phyloP scores from a whole-genome alignment of 2,329 filamentous ascomycete genomes.

The Cytospora leucostoma region DNA sequence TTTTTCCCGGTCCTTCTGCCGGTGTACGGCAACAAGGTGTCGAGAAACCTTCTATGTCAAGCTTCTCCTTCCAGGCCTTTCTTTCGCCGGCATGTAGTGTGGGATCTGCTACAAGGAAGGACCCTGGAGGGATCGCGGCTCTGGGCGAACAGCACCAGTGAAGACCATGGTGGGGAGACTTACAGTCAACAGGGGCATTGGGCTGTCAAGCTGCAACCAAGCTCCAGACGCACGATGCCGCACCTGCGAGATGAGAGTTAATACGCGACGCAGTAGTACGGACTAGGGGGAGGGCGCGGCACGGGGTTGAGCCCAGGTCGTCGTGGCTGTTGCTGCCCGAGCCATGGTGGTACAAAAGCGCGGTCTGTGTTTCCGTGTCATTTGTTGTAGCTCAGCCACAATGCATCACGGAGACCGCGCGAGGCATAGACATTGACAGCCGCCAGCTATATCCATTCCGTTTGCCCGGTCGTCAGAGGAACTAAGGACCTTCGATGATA shows the following conservation, averaged over 20 bases:
- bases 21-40: slow-evolving; percentile 12
- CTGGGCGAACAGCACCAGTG: slow-evolving; percentile 8
- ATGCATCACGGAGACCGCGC: slow-evolving; percentile 5
- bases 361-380: slow-evolving; percentile 16
- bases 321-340: slow-evolving; percentile 27
- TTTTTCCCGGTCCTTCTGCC: slow-evolving; percentile 10
- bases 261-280: slow-evolving; percentile 20
- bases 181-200: slow-evolving; percentile 17
- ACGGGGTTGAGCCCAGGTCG: slow-evolving; percentile 15
- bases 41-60: slow-evolving; percentile 10
- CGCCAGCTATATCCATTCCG: not conserved
- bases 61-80: slow-evolving; percentile 10
- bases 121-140: slow-evolving; percentile 11
- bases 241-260: slow-evolving; percentile 25
- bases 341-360: slow-evolving; percentile 17
- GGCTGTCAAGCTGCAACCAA: slow-evolving; percentile 20
- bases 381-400: slow-evolving; percentile 14
- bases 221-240: slow-evolving; percentile 25
- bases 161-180: not conserved
- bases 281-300: slow-evolving; percentile 16
- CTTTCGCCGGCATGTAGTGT: slow-evolving; percentile 14
- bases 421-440: slow-evolving; percentile 1
- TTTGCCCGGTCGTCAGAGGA: not conserved
- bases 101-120: slow-evolving; percentile 13
- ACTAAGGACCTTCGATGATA: not conserved